These are phyloP conservation scores for Candida sanyaensis DNA, from an alignment of 1,139 yeast genomes.

Conservation along the genomic window DNA sequence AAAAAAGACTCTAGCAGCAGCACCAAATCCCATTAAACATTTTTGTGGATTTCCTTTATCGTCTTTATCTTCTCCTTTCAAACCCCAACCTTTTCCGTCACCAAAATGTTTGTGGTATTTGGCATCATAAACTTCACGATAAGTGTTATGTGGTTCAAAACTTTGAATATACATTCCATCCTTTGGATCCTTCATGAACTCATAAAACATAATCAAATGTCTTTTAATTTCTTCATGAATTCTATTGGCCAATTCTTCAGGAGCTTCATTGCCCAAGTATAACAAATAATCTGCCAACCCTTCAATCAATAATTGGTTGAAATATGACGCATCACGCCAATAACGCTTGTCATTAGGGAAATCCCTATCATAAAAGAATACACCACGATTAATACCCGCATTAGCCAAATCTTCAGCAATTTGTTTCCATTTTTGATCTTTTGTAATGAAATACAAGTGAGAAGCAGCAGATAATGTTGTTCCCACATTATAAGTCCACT, in stretches of 20 bases:
- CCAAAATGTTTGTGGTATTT: constrained; percentile 59
- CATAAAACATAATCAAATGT: constrained; percentile 56
- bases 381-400: constrained; percentile 58
- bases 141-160: constrained; percentile 61
- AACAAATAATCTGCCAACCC: constrained; percentile 69
- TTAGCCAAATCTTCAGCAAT: constrained; percentile 61
- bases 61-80: constrained; percentile 47
- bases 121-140: constrained; percentile 47
- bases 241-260: constrained; percentile 34
- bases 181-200: constrained; percentile 56
- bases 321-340: constrained; percentile 68
- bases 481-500: constrained; percentile 75
- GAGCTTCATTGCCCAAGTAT: constrained; percentile 48
- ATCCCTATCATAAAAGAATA: constrained; percentile 66
- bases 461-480: constrained; percentile 60
- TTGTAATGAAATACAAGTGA: constrained; percentile 53
- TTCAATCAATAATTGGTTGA: constrained; percentile 64
- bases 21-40: constrained; percentile 63
- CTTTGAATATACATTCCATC: constrained; percentile 65
- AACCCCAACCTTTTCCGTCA: constrained; percentile 52
- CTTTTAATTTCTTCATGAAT: constrained; percentile 48
- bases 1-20: constrained; percentile 70
- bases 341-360: constrained; percentile 57
- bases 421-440: constrained; percentile 54
- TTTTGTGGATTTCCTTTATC: constrained; percentile 47